phyloP scores from a whole-genome alignment of 768 basidiomycete species.

The Trametes coccinea region DNA sequence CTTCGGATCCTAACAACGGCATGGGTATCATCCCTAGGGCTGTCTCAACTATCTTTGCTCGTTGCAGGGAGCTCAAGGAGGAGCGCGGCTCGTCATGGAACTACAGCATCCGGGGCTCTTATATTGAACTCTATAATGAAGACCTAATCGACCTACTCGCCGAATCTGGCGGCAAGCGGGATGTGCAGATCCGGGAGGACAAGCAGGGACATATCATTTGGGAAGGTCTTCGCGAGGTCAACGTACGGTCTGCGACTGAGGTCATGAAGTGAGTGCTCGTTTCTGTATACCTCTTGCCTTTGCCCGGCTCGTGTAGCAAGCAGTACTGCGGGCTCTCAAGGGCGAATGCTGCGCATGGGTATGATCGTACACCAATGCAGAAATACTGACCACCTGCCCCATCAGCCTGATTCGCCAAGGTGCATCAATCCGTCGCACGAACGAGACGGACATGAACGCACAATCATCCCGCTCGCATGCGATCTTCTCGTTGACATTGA shows the following conservation, averaged over 20 bases:
- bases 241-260: slow-evolving; percentile 78
- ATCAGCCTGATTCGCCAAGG: slow-evolving; percentile 84
- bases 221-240: slow-evolving; percentile 92
- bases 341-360: too few species aligned
- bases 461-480: slow-evolving; percentile 98
- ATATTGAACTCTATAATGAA: slow-evolving; percentile 99
- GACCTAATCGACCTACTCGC: slow-evolving; percentile 94
- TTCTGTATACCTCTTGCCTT: not conserved
- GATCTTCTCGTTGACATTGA: slow-evolving; percentile 94
- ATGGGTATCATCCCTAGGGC: slow-evolving; percentile 97
- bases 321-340: not conserved
- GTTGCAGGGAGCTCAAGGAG: slow-evolving; percentile 74
- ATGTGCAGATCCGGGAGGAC: slow-evolving; percentile 96
- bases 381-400: slow-evolving; percentile 5
- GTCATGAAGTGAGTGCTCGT: slow-evolving; percentile 83
- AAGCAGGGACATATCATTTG: slow-evolving; percentile 97
- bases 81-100: slow-evolving; percentile 77
- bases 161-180: slow-evolving; percentile 68
- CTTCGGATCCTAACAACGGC: slow-evolving; percentile 74
- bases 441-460: slow-evolving; percentile 98
- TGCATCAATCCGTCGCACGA: slow-evolving; percentile 87
- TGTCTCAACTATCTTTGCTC: slow-evolving; percentile 82
- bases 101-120: slow-evolving; percentile 82
- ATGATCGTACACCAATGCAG: not conserved
- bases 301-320: not conserved